Percentiles rank a stretch among this genome's conserved stretches.
These are phyloP conservation scores for Phytophthora sojae DNA, from an alignment of 352 stramenopile species.

Conservation along the genomic window DNA sequence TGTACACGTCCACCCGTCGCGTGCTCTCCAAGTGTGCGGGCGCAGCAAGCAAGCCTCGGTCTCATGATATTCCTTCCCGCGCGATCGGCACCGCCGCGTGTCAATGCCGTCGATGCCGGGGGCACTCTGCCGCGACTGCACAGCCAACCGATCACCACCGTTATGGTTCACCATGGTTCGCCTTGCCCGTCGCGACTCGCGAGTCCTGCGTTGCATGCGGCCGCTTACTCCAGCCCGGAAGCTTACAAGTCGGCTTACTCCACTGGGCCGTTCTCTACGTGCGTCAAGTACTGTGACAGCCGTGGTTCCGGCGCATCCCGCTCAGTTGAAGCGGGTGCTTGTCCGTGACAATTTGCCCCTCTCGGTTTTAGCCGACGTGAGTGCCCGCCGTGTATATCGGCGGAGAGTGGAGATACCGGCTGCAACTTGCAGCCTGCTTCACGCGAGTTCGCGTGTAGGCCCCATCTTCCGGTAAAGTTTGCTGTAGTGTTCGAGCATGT, in stretches of 20 bases:
- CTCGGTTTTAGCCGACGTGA: not conserved
- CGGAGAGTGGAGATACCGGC: too few species aligned
- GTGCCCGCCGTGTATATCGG: not conserved
- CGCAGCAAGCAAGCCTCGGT: not conserved
- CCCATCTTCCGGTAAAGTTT: not conserved
- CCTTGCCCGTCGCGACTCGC: too few species aligned
- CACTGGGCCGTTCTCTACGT: not conserved
- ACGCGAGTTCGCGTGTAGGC: too few species aligned
- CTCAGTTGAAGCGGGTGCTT: not conserved
- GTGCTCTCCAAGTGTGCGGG: not conserved
- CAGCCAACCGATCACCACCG: not conserved
- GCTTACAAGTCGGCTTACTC: not conserved
- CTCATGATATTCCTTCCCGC: conserved; percentile 15
- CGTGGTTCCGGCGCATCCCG: not conserved
- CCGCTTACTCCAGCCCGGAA: not conserved
- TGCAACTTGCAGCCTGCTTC: too few species aligned
- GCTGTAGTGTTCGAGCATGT: not conserved
- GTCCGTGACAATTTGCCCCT: too few species aligned
- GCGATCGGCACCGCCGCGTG: conserved; percentile 14
- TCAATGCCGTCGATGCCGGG: conserved; percentile 8
- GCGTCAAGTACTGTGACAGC: not conserved
- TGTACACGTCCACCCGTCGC: too few species aligned
- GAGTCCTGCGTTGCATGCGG: too few species aligned
- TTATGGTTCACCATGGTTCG: too few species aligned
- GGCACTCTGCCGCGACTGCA: not conserved